Conservation (phyloP, 371 early-diverging fungal genomes). For the Zopfochytrium polystomum region DNA sequence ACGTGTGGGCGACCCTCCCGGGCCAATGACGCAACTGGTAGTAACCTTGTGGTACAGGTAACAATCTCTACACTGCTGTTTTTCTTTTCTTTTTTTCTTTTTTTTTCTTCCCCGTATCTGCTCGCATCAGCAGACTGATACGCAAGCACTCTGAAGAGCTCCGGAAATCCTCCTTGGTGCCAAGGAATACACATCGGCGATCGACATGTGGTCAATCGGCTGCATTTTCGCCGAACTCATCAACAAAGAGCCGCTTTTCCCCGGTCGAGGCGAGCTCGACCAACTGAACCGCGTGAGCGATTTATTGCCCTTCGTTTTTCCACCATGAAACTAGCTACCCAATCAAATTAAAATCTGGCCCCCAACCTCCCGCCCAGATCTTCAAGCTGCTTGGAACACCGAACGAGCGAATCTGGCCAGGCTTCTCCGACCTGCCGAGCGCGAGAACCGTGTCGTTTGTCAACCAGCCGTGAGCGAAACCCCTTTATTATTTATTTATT, state of each 20-base stretch:
- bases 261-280: constrained; percentile 94
- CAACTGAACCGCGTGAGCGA: constrained; percentile 84
- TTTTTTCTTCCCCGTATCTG: constrained; percentile 34
- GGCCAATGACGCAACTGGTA: constrained; percentile 94
- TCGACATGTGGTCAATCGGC: constrained; percentile 98
- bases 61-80: constrained; percentile 2
- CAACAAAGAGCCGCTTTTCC: constrained; percentile 80
- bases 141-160: constrained; percentile 57
- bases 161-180: constrained; percentile 97
- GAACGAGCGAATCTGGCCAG: constrained; percentile 84
- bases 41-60: constrained; percentile 97
- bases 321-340: constrained; percentile 75
- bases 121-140: constrained; percentile 65
- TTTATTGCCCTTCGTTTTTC: constrained; percentile 19
- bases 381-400: constrained; percentile 85
- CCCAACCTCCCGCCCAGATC: no score
- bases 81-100: constrained; percentile 10
- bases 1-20: constrained; percentile 82
- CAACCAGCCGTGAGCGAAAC: constrained; percentile 47
- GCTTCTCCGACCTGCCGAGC: constrained; percentile 68
- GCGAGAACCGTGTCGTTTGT: constrained; percentile 70
- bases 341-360: constrained; percentile 95
- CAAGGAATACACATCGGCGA: constrained; percentile 85
- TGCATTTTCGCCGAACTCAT: constrained; percentile 97
- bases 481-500: no score